These are phyloP conservation scores for Solanum acaule DNA, from an alignment of 257 asterid genomes.

Conservation along the genomic window DNA sequence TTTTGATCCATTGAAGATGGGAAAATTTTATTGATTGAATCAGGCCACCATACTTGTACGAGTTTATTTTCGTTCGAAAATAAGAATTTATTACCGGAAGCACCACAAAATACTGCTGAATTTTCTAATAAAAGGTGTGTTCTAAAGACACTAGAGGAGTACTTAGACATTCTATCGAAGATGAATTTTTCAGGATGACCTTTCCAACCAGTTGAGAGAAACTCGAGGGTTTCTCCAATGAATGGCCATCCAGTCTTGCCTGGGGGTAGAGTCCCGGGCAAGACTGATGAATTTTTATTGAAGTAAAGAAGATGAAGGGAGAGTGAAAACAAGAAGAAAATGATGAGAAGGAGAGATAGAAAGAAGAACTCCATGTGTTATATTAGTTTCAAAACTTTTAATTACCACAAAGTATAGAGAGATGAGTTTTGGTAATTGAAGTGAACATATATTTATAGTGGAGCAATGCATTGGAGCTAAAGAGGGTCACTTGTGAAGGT, in stretches of 20 bases:
- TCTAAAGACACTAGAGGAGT: slow-evolving; percentile 30
- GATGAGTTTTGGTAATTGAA: neutral
- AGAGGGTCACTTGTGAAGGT: neutral
- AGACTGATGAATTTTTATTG: slow-evolving; percentile 11
- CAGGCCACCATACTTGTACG: slow-evolving; percentile 57
- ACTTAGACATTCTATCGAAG: slow-evolving; percentile 33
- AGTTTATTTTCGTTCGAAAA: slow-evolving; percentile 8
- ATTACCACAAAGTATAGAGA: neutral
- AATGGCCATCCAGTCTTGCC: slow-evolving; percentile 54
- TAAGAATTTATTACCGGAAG: slow-evolving; percentile 42
- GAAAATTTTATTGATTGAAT: slow-evolving; percentile 36
- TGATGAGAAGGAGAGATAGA: slow-evolving; percentile 18
- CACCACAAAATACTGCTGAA: slow-evolving; percentile 41
- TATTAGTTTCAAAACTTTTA: too few relatives aligned
- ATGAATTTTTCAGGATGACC: slow-evolving; percentile 15
- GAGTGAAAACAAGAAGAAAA: slow-evolving; percentile 16
- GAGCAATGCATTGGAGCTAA: neutral
- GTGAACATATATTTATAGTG: neutral
- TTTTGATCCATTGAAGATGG: slow-evolving; percentile 10
- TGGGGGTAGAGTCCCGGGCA: slow-evolving; percentile 29
- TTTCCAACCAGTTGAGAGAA: neutral
- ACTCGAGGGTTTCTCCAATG: slow-evolving; percentile 42
- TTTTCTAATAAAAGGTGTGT: slow-evolving; percentile 40
- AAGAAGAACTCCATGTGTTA: neutral
- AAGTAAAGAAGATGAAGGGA: slow-evolving; percentile 28